These are phyloP conservation scores for Mychonastes homosphaera DNA, from an alignment of 139 green algal species.

Conservation along the genomic window DNA sequence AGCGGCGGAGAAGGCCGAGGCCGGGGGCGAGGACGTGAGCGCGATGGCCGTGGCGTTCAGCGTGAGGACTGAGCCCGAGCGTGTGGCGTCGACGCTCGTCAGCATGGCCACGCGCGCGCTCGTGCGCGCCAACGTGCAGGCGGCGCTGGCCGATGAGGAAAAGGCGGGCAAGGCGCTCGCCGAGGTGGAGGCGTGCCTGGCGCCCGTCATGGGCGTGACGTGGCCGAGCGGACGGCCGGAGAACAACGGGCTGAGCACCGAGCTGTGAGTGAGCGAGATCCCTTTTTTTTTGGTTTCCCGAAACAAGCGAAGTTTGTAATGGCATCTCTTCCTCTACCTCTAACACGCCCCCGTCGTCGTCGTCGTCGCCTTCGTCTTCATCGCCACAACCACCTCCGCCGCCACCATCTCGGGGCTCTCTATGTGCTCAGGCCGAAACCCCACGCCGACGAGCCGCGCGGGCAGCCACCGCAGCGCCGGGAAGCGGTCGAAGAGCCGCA, in stretches of 20 bases:
- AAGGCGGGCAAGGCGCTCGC: slow-evolving; percentile 13
- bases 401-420: no score
- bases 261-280: background rate
- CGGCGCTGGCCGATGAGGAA: slow-evolving; percentile 15
- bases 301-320: no score
- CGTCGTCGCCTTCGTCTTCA: no score
- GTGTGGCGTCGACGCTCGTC: slow-evolving; percentile 45
- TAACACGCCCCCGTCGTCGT: no score
- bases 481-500: no score
- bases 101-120: slow-evolving; percentile 55
- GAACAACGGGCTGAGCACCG: slow-evolving; percentile 45
- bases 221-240: slow-evolving; percentile 65
- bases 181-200: slow-evolving; percentile 48
- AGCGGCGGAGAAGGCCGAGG: slow-evolving; percentile 38
- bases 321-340: no score
- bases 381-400: no score
- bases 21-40: slow-evolving; percentile 37
- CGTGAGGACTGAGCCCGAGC: slow-evolving; percentile 30
- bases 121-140: slow-evolving; percentile 53
- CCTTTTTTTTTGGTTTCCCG: no score
- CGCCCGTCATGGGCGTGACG: slow-evolving; percentile 43
- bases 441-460: no score
- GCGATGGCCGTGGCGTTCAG: slow-evolving; percentile 53
- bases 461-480: no score
- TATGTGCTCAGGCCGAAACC: no score